Evolutionary conservation across 805 yeast species (phyloP).

Genomic region (Zygoascus flipseniorum): DNA sequence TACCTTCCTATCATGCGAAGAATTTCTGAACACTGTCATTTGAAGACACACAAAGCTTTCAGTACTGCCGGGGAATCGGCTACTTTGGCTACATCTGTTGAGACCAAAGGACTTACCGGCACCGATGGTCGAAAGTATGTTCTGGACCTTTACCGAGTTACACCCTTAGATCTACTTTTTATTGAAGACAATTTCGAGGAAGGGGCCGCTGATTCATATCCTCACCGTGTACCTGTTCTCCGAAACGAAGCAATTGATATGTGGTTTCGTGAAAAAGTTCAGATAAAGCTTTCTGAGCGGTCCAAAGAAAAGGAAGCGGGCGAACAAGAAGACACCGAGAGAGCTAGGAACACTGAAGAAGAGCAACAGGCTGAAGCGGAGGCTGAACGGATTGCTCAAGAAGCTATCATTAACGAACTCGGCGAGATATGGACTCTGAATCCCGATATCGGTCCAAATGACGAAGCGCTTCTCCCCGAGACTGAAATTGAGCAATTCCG

Average conservation of each 20-base stretch:
- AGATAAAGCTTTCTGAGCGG: slow-evolving; percentile 30
- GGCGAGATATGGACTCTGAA: slow-evolving; percentile 53
- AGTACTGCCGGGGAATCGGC: slow-evolving; percentile 36
- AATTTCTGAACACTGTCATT: slow-evolving; percentile 68
- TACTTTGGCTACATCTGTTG: slow-evolving; percentile 59
- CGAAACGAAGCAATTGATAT: slow-evolving; percentile 85
- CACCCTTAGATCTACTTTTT: slow-evolving; percentile 79
- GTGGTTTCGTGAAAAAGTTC: slow-evolving; percentile 74
- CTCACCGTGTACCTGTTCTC: slow-evolving; percentile 69
- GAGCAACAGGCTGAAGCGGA: slow-evolving; percentile 26
- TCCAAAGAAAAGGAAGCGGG: slow-evolving; percentile 5
- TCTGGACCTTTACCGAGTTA: slow-evolving; percentile 72
- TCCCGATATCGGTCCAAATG: slow-evolving; percentile 60
- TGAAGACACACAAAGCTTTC: slow-evolving; percentile 58
- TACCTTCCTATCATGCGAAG: slow-evolving; percentile 50
- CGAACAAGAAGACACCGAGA: slow-evolving; percentile 22
- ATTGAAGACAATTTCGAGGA: slow-evolving; percentile 40
- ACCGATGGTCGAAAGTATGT: slow-evolving; percentile 78
- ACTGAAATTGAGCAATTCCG: slow-evolving; percentile 30
- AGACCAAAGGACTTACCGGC: slow-evolving; percentile 79
- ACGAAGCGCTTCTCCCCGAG: slow-evolving; percentile 30
- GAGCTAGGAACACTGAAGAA: slow-evolving; percentile 4
- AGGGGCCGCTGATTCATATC: slow-evolving; percentile 43
- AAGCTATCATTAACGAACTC: slow-evolving; percentile 32
- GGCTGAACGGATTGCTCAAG: slow-evolving; percentile 19